Evolutionary conservation across 192 early-diverging fungal genomes (phyloP), one percentile per base, ranked within the genome.

Genomic region (Spizellomyces sp.): DNA sequence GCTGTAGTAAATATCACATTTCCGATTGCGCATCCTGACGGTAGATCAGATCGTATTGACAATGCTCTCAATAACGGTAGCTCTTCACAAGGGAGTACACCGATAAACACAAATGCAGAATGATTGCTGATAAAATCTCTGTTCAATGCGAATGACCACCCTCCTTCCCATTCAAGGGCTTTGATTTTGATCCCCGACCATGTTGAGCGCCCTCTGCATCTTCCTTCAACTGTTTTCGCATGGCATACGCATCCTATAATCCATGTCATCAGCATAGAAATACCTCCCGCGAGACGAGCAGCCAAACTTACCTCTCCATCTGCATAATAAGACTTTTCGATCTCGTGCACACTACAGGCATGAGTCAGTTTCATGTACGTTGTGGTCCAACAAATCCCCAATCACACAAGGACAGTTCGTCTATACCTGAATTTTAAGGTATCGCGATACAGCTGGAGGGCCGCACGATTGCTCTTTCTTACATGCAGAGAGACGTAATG

Each of bases 281-380:
- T 61, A 48, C 63, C 43, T 17, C 3, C 4, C 46, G 9, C 10
- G 12, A n/a, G 36, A 42, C 12, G 9, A n/a, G 19, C 45, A 64
- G 22, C 27, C 27, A 36, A 36, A 36, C 27, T 36, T 36, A 36
- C 27, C 27, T 99, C 97, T 19, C 97, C 97, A 77, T 99, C 96
- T 5, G 95, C 97, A 79, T 99, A 99, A 78, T 99, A 99, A 70
- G 94, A 93, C 71, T 92, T 91, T 76, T 99, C 97, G 19, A 94
- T 88, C 41, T 95, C 92, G 64, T 92, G 85, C 14, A 96, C 88
- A 52, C 90, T 92, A 67, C 17, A 36, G 43, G 61, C 5, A 21
- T 69, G 64, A 6, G 61, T 5, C 15, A 15, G 62, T 48, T 17
- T 21, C 14, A 43, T 48, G 54, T 41, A 77, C n/a, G 47, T 43